phyloP scores from a whole-genome alignment of 352 stramenopile genomes.

The Thraustotheca clavata region DNA sequence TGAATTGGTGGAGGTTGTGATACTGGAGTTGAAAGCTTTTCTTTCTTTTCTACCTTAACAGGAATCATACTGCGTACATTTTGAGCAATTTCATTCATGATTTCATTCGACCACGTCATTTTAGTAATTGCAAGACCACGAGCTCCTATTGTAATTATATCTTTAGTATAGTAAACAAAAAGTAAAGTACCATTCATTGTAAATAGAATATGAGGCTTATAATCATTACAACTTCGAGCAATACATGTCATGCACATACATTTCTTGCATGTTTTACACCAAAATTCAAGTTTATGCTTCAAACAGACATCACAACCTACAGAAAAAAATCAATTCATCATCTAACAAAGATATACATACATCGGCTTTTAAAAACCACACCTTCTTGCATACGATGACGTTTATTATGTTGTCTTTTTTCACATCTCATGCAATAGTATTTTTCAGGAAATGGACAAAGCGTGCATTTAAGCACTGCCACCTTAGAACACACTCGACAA shows the following conservation, averaged over 20 bases:
- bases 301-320: conserved; percentile 14
- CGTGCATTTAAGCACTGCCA: background rate
- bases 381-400: background rate
- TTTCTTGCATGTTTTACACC: conserved; percentile 5
- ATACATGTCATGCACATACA: conserved; percentile 13
- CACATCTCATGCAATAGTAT: conserved; percentile 9
- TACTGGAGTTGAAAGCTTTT: background rate
- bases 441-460: background rate
- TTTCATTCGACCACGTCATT: background rate
- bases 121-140: background rate
- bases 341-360: background rate
- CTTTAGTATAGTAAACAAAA: too few species aligned
- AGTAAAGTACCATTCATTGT: background rate
- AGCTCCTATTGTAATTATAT: background rate
- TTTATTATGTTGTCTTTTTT: conserved; percentile 5
- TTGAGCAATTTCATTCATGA: background rate
- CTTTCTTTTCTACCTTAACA: background rate
- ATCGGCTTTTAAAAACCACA: background rate
- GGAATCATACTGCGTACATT: background rate
- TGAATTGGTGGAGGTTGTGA: background rate
- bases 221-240: background rate
- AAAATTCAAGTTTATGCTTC: conserved; percentile 12
- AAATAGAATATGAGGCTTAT: background rate
- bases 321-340: background rate
- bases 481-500: background rate